Base-by-base conservation (phyloP, 345 rosid genomes). In the Laguncularia racemosa region DNA sequence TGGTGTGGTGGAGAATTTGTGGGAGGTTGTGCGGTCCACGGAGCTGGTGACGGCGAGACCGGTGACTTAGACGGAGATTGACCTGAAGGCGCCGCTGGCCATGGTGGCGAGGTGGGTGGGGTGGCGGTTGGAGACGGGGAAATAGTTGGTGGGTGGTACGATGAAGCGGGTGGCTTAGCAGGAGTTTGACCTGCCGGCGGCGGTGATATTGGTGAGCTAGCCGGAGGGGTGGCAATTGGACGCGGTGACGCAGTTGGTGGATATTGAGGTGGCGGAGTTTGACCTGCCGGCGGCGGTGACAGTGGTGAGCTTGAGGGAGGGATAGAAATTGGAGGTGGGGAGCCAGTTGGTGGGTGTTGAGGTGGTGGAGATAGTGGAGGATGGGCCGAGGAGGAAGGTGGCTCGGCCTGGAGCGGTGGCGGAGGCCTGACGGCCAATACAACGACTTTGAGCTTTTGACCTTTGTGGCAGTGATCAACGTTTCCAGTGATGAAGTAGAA, bases 401-500 rank as follows among this genome's bases (percentile, higher is more conserved):
- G 47, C 23, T 59, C 47, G 10, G 68, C 19, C 14, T 59, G 53
- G 2, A 38, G 21, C 14, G 53, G 50, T 2, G 59, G 47, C 5
- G 46, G 28, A 14, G 52, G 2, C 20, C 56, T 18, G 2, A 10
- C 5, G 6, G 73, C 18, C 43, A 63, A 12, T 10, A 63, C 73
- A 14, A 51, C 53, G 15, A 20, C 52, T 1, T 44, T 15, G 20
- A 69, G 23, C 57, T 53, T 63, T 55, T 62, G 64, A 26, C 73
- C 73, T 28, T 63, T 63, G 19, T 53, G 33, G 51, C 73, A 69
- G n/a, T 59, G 38, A 0, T 46, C 60, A 9, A 53, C 44, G 11
- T 48, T 23, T 38, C 73, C 73, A 12, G 68, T 59, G 57, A 69
- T 53, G 64, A 69, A 63, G 53, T 46, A 69, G 56, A 63, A 63